Base-by-base conservation (phyloP, 2,329 filamentous ascomycete species). In the Aspergillus intermedius region DNA sequence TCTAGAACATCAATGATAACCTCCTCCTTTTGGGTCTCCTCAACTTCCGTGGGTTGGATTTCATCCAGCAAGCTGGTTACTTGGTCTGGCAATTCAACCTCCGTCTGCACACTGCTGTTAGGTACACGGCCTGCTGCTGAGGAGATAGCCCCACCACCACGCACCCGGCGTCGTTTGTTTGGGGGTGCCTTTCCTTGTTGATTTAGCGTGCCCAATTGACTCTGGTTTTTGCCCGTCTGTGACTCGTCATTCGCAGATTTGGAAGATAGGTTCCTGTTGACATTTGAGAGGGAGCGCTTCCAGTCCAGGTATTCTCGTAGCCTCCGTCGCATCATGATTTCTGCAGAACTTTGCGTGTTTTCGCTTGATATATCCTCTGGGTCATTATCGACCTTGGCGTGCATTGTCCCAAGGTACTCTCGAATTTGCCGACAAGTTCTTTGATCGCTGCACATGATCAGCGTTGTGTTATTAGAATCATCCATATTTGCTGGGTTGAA, bases 361-460 rank as follows among this genome's bases (percentile, higher is more conserved):
- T 80, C 77, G 6, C 79, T 77, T 1, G 73, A 71, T 2, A 77
- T 76, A 4, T 77, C 72, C 3, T 75, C 70, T 4, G 70, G 66
- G 5, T 74, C 70, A 22, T 59, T 61, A 34, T 70, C 64, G 32
- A 46, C 77, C 47, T 80, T 82, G 23, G 91, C 78, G 62, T 94
- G 82, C 89, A 95, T 96, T 5, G 83, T 90, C 65, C 95, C 87
- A 17, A 98, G 73, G 64, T 91, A 97, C 64, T 97, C 91, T 54
- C 89, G 83, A 39, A 98, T 75, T 60, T 98, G 93, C 12, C 86
- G 81, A 62, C 88, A 95, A 7, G 89, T 95, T 48, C 84, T 82
- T 49, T 87, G 83, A 60, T 95, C 91, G 22, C 86, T 85, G 63
- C 91, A 97, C 93, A 98, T 97, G 65, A 98, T 88, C 30, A 98